Base-by-base conservation (phyloP, 2,329 filamentous ascomycete genomes). In the Epichloe coenophiala region DNA sequence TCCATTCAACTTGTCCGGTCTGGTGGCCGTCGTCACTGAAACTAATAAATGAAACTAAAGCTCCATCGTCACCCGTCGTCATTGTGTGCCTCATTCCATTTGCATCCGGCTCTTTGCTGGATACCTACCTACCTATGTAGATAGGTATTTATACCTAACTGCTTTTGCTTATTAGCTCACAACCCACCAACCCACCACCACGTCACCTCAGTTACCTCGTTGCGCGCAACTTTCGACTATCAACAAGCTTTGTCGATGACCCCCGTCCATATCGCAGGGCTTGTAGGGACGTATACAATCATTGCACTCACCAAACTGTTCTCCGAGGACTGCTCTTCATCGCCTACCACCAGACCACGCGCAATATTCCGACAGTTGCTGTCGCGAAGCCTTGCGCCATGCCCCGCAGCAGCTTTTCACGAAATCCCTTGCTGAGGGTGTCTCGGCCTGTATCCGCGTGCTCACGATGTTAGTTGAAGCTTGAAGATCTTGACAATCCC, bases 371-470 rank as follows among this genome's bases (percentile, higher is more conserved):
- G 35, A 35, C 41, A 17, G 36, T 31, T 41, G 41, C 31, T 15
- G 38, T 35, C 23, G 31, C 47, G 27, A 49, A 40, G 47, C 15
- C 41, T 48, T 51, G 51, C 51, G 54, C 52, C 54, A 74, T 73
- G 71, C 66, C 69, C 60, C 70, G 71, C 54, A 66, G 67, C 49
- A 73, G 71, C 61, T 70, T 75, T 62, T 71, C 71, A 23, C 69
- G 73, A 51, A 75, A 78, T 48, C 82, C 83, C 38, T 68, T 83
- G 48, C 69, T 88, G 53, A 78, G 81, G 64, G 87, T 91, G 56
- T 89, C 85, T 61, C 77, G 86, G 56, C 86, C 86, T 3, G 86
- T 89, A 38, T 85, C 85, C 49, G 86, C 87, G 27, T 91, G 86
- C 67, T 86, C 85, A 49, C 75, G 85, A 72, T 91, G 86, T 75